Conservation (phyloP, 2,329 filamentous ascomycete genomes). For the Exophiala calicioides region DNA sequence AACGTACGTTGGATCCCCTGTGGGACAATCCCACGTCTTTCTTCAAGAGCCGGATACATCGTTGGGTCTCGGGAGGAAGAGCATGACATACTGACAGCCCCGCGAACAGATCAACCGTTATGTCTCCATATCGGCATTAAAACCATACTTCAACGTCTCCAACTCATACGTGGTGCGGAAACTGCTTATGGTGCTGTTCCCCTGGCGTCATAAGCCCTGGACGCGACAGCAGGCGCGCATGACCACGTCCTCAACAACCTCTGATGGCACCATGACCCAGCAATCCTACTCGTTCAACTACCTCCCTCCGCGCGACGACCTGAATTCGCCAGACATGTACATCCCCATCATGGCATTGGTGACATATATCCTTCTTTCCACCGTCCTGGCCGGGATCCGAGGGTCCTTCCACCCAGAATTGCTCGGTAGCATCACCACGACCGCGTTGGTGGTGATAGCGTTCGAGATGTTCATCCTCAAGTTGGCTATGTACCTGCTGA, state of each 20-base stretch:
- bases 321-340: conserved; percentile 99
- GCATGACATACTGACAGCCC: conserved; percentile 24
- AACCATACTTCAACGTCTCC: conserved; percentile 99
- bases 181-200: conserved; percentile 88
- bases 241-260: conserved; percentile 41
- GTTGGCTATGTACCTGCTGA: conserved; percentile 87
- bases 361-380: conserved; percentile 93
- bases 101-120: conserved; percentile 68
- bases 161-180: conserved; percentile 97
- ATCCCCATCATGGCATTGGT: conserved; percentile 98
- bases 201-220: conserved; percentile 97
- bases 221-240: conserved; percentile 75
- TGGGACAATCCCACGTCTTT: background rate
- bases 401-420: conserved; percentile 94
- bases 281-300: conserved; percentile 60
- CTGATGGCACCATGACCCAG: conserved; percentile 65
- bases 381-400: conserved; percentile 82
- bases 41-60: too few species aligned
- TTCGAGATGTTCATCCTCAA: conserved; percentile 90
- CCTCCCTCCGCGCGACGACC: conserved; percentile 86
- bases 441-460: conserved; percentile 77
- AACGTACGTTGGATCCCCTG: conserved; percentile 64
- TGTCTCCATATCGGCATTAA: conserved; percentile 87
- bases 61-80: background rate
- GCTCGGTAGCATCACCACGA: conserved; percentile 82